phyloP scores from a whole-genome alignment of 164 flowering plant genomes.

The Vitis riparia region DNA sequence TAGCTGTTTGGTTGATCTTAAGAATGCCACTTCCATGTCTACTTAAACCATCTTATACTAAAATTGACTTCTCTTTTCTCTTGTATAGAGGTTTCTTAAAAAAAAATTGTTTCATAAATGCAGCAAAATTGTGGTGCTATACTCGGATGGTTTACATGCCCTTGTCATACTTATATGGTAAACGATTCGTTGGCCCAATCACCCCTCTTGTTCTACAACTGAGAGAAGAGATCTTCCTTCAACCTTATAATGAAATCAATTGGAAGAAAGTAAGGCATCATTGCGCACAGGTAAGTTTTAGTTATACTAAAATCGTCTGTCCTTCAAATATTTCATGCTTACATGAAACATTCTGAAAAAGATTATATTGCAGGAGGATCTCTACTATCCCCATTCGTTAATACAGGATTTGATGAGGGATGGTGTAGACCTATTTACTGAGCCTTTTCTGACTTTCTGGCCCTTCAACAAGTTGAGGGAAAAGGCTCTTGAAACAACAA shows the following conservation, averaged over 20 bases:
- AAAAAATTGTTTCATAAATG: no score
- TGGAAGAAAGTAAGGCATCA: conserved; percentile 41
- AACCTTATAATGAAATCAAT: conserved; percentile 39
- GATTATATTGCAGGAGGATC: conserved; percentile 33
- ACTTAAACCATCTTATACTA: no score
- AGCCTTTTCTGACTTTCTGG: conserved; percentile 45
- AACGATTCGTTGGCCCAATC: no score
- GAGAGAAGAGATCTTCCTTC: conserved; percentile 37
- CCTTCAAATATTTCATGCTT: no score
- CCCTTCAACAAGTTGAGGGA: conserved; percentile 40
- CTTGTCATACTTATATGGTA: no score
- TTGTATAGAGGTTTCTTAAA: no score
- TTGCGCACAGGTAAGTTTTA: conserved; percentile 31
- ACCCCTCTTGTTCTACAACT: conserved; percentile 39
- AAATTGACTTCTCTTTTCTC: no score
- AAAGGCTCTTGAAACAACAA: conserved; percentile 35
- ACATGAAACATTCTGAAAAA: neutral
- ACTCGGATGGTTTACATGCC: no score
- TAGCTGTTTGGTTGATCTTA: no score
- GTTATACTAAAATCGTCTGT: no score
- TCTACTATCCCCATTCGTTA: conserved; percentile 35
- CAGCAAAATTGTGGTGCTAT: no score
- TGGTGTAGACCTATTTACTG: conserved; percentile 30
- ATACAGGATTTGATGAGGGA: conserved; percentile 50
- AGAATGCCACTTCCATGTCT: no score